Evolutionary conservation across 768 basidiomycete genomes (phyloP), one percentile per base, ranked within the genome.

Genomic region (Lentinula sp.): DNA sequence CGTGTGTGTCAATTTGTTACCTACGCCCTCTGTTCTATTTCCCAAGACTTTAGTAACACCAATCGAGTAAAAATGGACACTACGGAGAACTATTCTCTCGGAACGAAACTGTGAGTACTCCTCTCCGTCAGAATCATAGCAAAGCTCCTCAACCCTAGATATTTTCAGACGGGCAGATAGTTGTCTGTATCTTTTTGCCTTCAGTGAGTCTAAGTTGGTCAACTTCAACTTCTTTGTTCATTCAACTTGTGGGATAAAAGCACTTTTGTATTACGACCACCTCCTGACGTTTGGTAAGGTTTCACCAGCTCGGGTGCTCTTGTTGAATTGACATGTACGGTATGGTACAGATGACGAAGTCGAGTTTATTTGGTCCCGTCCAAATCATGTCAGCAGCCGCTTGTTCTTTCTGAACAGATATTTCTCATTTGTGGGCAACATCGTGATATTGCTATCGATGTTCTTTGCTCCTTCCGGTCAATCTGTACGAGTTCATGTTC

Each of bases 381-480:
- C 37, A 18, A 39, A 41, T 23, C 32, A 36, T 36, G 3, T 41
- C 53, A 54, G 37, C 37, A 54, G 53, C 37, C 12, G 53, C 5
- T 16, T 54, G 10, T 54, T 54, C 35, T 41, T 54, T 8, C 0
- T 54, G 53, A 54, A 54, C 37, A 37, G 53, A 54, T 54, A 54
- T n/a, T 54, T 54, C 13, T 54, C 53, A 5, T 54, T 54, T 20
- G 15, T 54, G 35, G 53, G 53, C 35, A 54, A 54, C 20, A 54
- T 54, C 39, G 35, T 54, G 2, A 54, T 54, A 54, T 18, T 54
- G n/a, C 53, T 54, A n/a, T 54, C 53, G 33, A 54, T 54, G 53
- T 54, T 54, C 35, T 37, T 54, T 13, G 53, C 35, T 41, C 53
- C 53, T 20, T 36, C 53, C 18, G 18, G 37, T 20, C 35, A 15